These are phyloP conservation scores for Sedum album DNA, from an alignment of 164 flowering plant genomes.

Conservation along the genomic window DNA sequence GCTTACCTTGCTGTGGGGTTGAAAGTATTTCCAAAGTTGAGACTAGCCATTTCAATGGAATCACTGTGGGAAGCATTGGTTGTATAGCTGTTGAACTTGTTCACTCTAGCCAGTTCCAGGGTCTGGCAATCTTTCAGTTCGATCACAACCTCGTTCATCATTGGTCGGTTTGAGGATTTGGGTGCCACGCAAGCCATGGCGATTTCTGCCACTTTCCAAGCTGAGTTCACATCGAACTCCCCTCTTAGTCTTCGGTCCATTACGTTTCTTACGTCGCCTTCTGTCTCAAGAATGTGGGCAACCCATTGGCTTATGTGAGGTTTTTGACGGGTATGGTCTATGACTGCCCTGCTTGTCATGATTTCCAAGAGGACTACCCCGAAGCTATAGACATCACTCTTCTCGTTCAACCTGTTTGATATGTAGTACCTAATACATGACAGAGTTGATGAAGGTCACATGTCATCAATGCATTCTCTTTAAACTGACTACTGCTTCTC, in stretches of 20 bases:
- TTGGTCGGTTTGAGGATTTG: neutral
- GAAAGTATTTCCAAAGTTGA: too few species aligned
- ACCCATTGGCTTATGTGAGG: constrained; percentile 29
- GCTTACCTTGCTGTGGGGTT: too few species aligned
- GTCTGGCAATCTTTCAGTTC: neutral
- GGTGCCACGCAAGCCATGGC: constrained; percentile 16
- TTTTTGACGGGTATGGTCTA: constrained; percentile 7
- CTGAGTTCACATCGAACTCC: constrained; percentile 20
- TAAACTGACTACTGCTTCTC: too few species aligned
- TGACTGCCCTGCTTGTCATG: constrained; percentile 25
- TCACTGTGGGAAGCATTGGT: neutral
- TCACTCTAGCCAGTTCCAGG: neutral
- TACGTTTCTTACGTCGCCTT: constrained; percentile 24
- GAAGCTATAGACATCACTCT: neutral
- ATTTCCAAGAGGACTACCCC: neutral
- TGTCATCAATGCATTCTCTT: neutral
- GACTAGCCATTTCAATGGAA: too few species aligned
- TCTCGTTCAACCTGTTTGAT: neutral
- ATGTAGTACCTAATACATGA: neutral
- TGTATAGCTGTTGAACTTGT: neutral
- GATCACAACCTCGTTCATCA: constrained; percentile 1
- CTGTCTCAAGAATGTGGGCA: constrained; percentile 12
- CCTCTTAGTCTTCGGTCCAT: constrained; percentile 28
- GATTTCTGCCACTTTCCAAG: constrained; percentile 30
- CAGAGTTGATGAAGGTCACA: neutral